Conservation (phyloP, 2,329 filamentous ascomycete genomes). For the Pseudogymnoascus sp. region DNA sequence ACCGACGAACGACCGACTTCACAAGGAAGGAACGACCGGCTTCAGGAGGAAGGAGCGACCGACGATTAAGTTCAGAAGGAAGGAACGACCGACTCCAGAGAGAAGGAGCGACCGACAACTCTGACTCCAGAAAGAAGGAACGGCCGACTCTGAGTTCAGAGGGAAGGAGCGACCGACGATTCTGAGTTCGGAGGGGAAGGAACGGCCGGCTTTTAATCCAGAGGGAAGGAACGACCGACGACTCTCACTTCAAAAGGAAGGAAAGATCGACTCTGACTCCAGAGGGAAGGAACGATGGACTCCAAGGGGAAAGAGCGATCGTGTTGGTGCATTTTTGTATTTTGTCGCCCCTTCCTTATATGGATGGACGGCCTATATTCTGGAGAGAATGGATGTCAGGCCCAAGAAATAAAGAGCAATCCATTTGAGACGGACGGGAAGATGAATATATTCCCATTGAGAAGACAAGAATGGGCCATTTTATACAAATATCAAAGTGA, state of each 20-base stretch:
- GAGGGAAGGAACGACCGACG: not conserved
- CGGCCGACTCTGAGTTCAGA: not conserved
- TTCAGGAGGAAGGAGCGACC: not conserved
- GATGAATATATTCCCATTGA: too few species aligned
- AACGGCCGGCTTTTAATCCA: not conserved
- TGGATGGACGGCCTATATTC: not conserved
- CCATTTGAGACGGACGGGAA: too few species aligned
- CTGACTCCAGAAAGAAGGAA: not conserved
- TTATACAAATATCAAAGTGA: too few species aligned
- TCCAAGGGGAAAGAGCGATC: not conserved
- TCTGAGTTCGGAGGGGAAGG: not conserved
- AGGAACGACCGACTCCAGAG: not conserved
- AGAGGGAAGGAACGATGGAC: not conserved
- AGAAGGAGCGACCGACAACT: not conserved
- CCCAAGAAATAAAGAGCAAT: too few species aligned
- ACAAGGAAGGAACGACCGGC: not conserved
- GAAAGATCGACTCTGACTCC: not conserved
- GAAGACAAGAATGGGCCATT: too few species aligned
- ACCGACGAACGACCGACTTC: not conserved
- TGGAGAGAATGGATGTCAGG: not conserved
- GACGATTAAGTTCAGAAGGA: not conserved
- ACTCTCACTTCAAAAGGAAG: not conserved
- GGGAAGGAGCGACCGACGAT: not conserved
- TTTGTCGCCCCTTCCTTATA: too few species aligned
- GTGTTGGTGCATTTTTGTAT: too few species aligned